Evolutionary conservation across 1,139 yeast genomes (phyloP), one percentile per base, ranked within the genome.

Genomic region (Hyphopichia burtonii): DNA sequence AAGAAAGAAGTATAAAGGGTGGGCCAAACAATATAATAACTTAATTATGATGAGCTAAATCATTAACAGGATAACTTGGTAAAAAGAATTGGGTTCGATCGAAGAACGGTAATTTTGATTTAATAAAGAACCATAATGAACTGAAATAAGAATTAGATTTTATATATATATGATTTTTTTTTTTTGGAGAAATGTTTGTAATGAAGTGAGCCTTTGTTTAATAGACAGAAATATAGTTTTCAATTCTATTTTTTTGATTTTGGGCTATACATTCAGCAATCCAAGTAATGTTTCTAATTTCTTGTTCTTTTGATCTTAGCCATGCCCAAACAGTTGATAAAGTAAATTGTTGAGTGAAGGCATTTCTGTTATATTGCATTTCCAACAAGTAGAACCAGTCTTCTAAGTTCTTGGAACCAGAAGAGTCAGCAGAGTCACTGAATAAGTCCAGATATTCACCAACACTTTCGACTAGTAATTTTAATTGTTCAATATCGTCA

Each of bases 251-350:
- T 66, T 85, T 84, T 71, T 86, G 95, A 58, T 83, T 84, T 61
- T 86, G 94, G 37, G 93, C 91, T 66, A 86, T 86, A 71, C 99
- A 94, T 70, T 94, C 99, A 38, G 98, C 96, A 48, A 94, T 91
- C 99, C 99, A 94, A 18, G 98, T 88, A 50, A 94, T 83, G 63
- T 94, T 94, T 65, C 99, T 80, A 46, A 94, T 81, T 66, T 94
- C 99, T 68, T 94, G 99, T 66, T 94, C 99, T 58, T 87, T 86
- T 16, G 96, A 83, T 66, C 90, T 85, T 60, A 94, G 79, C 96
- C 97, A 93, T 5, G 97, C 96, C 93, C 96, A 94, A 44, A 93
- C 76, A 2, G 96, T 85, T 37, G 93, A 79, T 55, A 86, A 80
- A 14, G 97, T 85, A 62, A 94, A 94, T 63, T 93, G 99, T 66